Conservation (phyloP, 2,329 filamentous ascomycete genomes). For the Pseudogymnoascus sp. region DNA sequence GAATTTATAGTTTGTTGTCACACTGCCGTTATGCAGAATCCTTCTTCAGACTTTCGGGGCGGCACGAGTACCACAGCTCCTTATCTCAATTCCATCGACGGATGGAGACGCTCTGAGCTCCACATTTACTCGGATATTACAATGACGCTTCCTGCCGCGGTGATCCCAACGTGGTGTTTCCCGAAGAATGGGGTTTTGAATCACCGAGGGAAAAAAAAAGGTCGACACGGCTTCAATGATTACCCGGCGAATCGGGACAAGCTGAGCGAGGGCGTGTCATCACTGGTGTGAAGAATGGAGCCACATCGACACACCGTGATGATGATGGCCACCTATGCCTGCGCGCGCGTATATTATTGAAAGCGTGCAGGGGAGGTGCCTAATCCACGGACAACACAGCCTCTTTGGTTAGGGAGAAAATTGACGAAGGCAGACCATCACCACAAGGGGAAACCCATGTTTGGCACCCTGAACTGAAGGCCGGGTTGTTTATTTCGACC, state of each 20-base stretch:
- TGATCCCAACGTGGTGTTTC: constrained; percentile 2
- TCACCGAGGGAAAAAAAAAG: background rate
- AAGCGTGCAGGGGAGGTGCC: constrained; percentile 3
- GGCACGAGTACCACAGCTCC: background rate
- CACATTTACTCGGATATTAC: constrained; percentile 6
- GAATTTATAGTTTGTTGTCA: background rate
- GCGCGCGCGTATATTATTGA: constrained; percentile 5
- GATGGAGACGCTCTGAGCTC: background rate
- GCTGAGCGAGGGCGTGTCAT: background rate
- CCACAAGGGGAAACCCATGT: background rate
- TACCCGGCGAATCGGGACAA: background rate
- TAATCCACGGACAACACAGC: constrained; percentile 6
- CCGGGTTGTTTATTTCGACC: background rate
- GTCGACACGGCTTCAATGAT: background rate
- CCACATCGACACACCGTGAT: background rate
- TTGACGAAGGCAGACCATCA: background rate
- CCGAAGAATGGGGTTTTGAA: background rate
- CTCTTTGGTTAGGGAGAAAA: constrained; percentile 6
- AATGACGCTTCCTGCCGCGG: background rate
- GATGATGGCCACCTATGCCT: background rate
- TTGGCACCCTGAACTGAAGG: background rate
- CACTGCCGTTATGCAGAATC: background rate
- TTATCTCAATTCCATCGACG: background rate
- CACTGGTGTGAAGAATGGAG: constrained; percentile 5
- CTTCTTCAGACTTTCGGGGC: background rate